Evolutionary conservation across 1,284 basidiomycete genomes (phyloP).

Genomic region (Malassezia equina): DNA sequence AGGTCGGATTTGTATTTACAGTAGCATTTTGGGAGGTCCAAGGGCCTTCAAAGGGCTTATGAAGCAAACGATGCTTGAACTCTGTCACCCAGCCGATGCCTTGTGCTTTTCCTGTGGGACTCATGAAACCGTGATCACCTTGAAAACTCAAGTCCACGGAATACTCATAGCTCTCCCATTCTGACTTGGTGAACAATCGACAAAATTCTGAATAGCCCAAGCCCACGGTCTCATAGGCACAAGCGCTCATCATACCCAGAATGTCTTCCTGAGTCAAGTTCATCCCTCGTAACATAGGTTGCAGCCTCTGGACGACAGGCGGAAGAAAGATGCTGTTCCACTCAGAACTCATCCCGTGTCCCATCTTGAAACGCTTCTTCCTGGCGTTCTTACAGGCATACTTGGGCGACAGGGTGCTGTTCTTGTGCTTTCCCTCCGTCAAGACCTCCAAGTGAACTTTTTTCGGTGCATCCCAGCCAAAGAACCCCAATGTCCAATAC

Average conservation of each 20-base stretch:
- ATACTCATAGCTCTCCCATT: constrained; percentile 67
- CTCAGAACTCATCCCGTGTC: background rate
- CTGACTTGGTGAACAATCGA: constrained; percentile 71
- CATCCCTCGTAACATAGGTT: constrained; percentile 24
- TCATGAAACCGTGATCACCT: constrained; percentile 67
- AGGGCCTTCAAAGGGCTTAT: constrained; percentile 18
- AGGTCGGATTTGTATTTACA: constrained; percentile 20
- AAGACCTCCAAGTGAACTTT: constrained; percentile 38
- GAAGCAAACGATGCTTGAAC: constrained; percentile 32
- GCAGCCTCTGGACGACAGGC: constrained; percentile 26
- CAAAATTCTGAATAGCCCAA: constrained; percentile 57
- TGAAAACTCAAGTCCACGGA: constrained; percentile 53
- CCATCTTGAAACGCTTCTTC: background rate
- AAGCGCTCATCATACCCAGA: constrained; percentile 47
- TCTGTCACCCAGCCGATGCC: constrained; percentile 66
- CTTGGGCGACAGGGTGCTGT: constrained; percentile 69
- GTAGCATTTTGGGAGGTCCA: constrained; percentile 36
- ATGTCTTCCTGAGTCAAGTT: constrained; percentile 49
- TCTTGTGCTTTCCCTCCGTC: constrained; percentile 47
- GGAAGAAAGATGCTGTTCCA: constrained; percentile 31
- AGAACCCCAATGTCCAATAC: constrained; percentile 51
- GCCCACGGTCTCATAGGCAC: constrained; percentile 34
- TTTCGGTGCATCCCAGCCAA: constrained; percentile 26
- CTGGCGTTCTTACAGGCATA: constrained; percentile 54
- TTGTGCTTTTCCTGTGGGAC: constrained; percentile 65